Percentiles rank a stretch among this genome's conserved stretches.
phyloP scores from a whole-genome alignment of 768 basidiomycete genomes.

The Naganishia vaughanmartiniae region DNA sequence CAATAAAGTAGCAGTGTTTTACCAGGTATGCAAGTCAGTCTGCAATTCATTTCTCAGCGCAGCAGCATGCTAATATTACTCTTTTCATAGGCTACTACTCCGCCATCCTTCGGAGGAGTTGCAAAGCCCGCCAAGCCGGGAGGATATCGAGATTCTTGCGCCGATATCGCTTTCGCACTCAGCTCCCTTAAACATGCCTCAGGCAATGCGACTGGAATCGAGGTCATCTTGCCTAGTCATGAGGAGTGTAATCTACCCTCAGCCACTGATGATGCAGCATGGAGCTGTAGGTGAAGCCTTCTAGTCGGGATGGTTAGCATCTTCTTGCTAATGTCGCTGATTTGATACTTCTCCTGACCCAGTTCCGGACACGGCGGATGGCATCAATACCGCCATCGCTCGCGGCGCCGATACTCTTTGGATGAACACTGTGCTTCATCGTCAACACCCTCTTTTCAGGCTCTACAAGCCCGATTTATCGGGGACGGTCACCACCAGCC shows the following conservation, averaged over 20 bases:
- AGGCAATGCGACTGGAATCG: conserved; percentile 15
- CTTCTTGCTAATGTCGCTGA: too few species aligned
- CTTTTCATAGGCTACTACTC: conserved; percentile 1
- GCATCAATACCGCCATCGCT: conserved; percentile 38
- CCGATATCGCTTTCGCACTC: conserved; percentile 43
- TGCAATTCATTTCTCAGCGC: not conserved
- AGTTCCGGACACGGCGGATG: conserved; percentile 42
- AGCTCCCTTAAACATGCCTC: not conserved
- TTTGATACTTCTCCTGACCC: conserved; percentile 1
- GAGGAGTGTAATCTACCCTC: conserved; percentile 22
- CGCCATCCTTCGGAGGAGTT: conserved; percentile 40
- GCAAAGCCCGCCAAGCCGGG: conserved; percentile 46
- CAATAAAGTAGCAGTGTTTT: not conserved
- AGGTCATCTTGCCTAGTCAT: conserved; percentile 35
- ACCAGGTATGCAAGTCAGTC: not conserved
- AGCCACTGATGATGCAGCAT: conserved; percentile 6
- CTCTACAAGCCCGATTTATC: not conserved
- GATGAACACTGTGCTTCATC: conserved; percentile 43
- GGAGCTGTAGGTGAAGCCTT: conserved; percentile 17
- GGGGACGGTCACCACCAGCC: not conserved
- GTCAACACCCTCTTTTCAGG: conserved; percentile 39
- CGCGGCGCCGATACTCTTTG: conserved; percentile 42
- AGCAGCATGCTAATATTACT: not conserved
- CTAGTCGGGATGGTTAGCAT: not conserved
- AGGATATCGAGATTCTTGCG: conserved; percentile 43